phyloP scores from a whole-genome alignment of 2,329 filamentous ascomycete genomes.

The Calonectria leucothoes region DNA sequence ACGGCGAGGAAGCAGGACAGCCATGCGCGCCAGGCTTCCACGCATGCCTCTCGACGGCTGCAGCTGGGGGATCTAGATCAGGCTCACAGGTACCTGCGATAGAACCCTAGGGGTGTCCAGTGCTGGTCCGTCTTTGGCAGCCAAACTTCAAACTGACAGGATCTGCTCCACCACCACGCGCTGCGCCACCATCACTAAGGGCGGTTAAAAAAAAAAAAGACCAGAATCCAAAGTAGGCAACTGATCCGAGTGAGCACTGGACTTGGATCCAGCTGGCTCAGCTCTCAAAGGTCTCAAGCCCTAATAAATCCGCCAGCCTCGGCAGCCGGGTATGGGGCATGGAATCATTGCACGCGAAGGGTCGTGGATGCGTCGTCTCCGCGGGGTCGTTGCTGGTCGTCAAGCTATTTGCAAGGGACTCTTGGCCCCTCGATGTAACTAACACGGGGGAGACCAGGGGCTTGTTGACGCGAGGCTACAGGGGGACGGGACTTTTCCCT shows the following conservation, averaged over 20 bases:
- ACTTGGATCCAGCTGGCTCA: not conserved
- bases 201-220: not conserved
- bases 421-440: not conserved
- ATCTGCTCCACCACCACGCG: slow-evolving; percentile 16
- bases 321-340: not conserved
- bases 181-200: slow-evolving; percentile 18
- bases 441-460: not conserved
- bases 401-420: not conserved
- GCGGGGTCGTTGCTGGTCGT: not conserved
- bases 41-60: not conserved
- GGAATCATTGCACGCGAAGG: not conserved
- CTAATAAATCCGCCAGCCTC: not conserved
- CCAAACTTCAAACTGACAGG: slow-evolving; percentile 13
- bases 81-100: slow-evolving; percentile 5
- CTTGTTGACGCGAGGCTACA: not conserved
- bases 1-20: not conserved
- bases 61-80: not conserved
- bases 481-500: not conserved
- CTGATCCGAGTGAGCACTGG: not conserved
- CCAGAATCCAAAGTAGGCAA: not conserved
- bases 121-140: slow-evolving; percentile 3
- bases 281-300: not conserved
- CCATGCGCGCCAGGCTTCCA: not conserved
- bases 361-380: not conserved
- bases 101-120: not conserved